Evolutionary conservation across 169 alveolate genomes (phyloP), one percentile per base, ranked within the genome.

Genomic region (Eimeria necatrix): DNA sequence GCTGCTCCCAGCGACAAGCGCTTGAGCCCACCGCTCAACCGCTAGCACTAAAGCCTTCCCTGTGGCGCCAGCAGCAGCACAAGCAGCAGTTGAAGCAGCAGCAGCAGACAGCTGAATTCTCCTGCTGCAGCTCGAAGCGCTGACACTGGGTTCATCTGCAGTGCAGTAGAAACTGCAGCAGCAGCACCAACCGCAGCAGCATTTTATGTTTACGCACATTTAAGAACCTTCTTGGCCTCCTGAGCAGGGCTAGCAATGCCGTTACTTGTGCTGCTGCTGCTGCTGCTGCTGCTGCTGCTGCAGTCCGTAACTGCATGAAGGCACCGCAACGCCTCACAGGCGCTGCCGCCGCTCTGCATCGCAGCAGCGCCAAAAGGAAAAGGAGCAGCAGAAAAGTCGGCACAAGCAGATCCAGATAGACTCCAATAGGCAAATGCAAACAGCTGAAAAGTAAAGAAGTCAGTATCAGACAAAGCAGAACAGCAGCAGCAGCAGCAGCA

Each of bases 331-430:
- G 71, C 71, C 70, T 80, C 89, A 59, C 89, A 80, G 46, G 51
- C 89, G 89, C 89, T 80, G 52, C 61, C 89, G 7, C 89, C 89
- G 71, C 89, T 80, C 89, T 80, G 89, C 68, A 52, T 9, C 70
- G 71, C 89, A 80, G 89, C 89, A 80, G 89, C 89, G 49, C 10
- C 89, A 76, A 0, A 4, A 5, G 41, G 3, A 52, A 48, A 56
- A 78, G 64, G 14, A 78, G 46, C 46, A 48, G 48, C 46, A 78
- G 49, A 22, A 16, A 49, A 48, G 20, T 4, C 2, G 18, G 9
- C 4, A 74, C 16, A 49, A 7, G 8, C 8, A 4, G 80, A 70
- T 24, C 5, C 53, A 26, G 53, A 71, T 24, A 22, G 24, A 24
- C 16, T 18, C 3, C 3, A 5, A 71, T 32, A 12, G 12, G 10